Conservation (phyloP, 2,329 filamentous ascomycete species). For the Nemania sp. region DNA sequence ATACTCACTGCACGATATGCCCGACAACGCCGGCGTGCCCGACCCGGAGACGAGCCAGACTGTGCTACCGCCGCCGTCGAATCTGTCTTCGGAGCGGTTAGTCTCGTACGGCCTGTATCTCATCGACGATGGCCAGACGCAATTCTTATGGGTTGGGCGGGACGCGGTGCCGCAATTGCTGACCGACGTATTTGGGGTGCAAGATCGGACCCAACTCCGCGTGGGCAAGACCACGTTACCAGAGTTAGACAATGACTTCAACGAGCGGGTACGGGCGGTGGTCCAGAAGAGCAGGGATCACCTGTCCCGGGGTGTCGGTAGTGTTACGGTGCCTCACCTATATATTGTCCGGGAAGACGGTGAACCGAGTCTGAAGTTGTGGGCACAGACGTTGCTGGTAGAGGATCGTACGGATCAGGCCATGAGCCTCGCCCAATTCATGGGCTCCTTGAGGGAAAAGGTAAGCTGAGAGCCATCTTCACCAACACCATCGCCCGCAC, state of each 20-base stretch:
- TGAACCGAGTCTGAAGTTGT: conserved; percentile 91
- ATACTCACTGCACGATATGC: conserved; percentile 95
- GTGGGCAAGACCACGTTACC: conserved; percentile 90
- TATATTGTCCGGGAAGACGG: conserved; percentile 96
- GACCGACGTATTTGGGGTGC: conserved; percentile 85
- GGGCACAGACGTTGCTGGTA: conserved; percentile 94
- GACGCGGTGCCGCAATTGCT: conserved; percentile 91
- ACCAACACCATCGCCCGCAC: conserved; percentile 1
- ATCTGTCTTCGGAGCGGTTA: conserved; percentile 85
- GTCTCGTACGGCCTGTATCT: conserved; percentile 91
- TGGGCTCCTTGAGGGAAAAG: conserved; percentile 92
- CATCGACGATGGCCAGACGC: conserved; percentile 95
- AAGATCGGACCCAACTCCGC: conserved; percentile 81
- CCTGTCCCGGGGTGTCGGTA: conserved; percentile 83
- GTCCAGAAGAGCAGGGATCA: conserved; percentile 92
- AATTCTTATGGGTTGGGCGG: conserved; percentile 95
- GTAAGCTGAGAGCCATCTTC: conserved; percentile 52
- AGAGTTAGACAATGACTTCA: conserved; percentile 93
- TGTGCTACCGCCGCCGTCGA: conserved; percentile 79
- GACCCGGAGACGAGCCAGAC: conserved; percentile 88
- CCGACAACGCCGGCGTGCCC: conserved; percentile 84
- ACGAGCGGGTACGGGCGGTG: conserved; percentile 87
- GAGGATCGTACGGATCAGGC: conserved; percentile 95
- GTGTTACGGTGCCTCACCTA: conserved; percentile 88
- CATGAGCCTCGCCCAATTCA: conserved; percentile 90